Conservation (phyloP, 257 asterid genomes). For the Prunella vulgaris region DNA sequence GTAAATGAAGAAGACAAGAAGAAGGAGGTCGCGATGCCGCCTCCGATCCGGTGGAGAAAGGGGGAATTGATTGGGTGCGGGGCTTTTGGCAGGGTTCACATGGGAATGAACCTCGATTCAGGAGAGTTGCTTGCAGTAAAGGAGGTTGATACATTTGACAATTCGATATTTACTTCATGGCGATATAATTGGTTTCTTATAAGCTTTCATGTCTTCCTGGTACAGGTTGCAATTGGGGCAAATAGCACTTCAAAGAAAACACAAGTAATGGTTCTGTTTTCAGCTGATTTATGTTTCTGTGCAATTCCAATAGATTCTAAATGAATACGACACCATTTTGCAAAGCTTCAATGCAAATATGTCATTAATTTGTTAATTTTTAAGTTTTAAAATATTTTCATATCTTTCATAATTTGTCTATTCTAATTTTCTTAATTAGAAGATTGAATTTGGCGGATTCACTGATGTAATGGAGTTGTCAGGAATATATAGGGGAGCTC, state of each 20-base stretch:
- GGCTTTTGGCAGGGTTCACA: constrained; percentile 96
- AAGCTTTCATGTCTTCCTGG: constrained; percentile 2
- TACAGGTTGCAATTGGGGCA: constrained; percentile 64
- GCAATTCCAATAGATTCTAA: constrained; percentile 2
- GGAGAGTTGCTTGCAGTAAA: constrained; percentile 95
- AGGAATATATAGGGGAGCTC: constrained; percentile 93
- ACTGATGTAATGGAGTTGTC: constrained; percentile 25
- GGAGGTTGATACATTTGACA: constrained; percentile 44
- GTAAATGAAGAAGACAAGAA: constrained; percentile 29
- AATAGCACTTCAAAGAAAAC: constrained; percentile 65
- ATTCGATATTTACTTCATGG: not conserved
- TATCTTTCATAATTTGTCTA: not conserved
- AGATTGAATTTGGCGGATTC: constrained; percentile 17
- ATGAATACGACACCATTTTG: no score
- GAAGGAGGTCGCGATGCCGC: constrained; percentile 29
- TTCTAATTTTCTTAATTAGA: constrained; percentile 6
- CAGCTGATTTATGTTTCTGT: constrained; percentile 18
- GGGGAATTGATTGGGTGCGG: constrained; percentile 84
- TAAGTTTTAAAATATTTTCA: not conserved
- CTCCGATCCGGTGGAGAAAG: constrained; percentile 86
- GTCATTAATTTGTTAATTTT: not conserved
- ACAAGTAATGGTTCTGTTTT: constrained; percentile 44
- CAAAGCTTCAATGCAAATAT: not conserved
- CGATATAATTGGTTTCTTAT: constrained; percentile 4
- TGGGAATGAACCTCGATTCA: constrained; percentile 97